These are phyloP conservation scores for Populus pruinosa DNA, from an alignment of 345 rosid species.

Conservation along the genomic window DNA sequence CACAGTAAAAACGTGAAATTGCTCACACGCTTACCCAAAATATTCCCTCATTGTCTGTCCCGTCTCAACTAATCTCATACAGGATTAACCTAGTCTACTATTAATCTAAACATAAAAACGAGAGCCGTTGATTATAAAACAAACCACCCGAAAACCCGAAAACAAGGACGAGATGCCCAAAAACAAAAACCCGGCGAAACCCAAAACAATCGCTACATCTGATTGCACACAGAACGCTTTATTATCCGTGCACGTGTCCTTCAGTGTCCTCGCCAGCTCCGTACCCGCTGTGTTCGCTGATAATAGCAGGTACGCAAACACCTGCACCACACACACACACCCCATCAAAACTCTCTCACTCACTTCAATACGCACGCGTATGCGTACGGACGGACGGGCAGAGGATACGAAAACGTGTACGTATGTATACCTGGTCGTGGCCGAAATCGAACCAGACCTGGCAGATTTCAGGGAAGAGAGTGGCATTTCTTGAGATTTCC, in stretches of 20 bases:
- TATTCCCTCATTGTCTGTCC: not conserved
- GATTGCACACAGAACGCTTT: slow-evolving; percentile 75
- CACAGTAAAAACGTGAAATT: not conserved
- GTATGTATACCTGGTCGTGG: slow-evolving; percentile 75
- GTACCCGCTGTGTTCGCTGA: slow-evolving; percentile 81
- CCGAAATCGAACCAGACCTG: slow-evolving; percentile 99
- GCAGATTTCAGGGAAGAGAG: slow-evolving; percentile 73
- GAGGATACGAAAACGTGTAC: not conserved
- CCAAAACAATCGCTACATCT: slow-evolving; percentile 64
- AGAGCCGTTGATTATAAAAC: slow-evolving; percentile 79
- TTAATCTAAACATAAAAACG: slow-evolving; percentile 61
- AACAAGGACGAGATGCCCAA: slow-evolving; percentile 62
- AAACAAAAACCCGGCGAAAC: slow-evolving; percentile 78
- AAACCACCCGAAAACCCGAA: slow-evolving; percentile 80
- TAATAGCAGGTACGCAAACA: slow-evolving; percentile 72
- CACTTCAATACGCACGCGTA: not conserved
- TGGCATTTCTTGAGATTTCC: slow-evolving; percentile 72
- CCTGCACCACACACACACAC: slow-evolving; percentile 31
- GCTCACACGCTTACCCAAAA: not conserved
- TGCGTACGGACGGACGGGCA: not conserved
- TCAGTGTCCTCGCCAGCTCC: slow-evolving; percentile 64
- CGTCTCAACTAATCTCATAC: not conserved
- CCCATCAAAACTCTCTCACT: not conserved
- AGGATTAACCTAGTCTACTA: not conserved
- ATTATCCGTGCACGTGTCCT: slow-evolving; percentile 43